Percentiles rank a stretch among this genome's conserved stretches.
phyloP scores from a whole-genome alignment of 495 filamentous ascomycete species.

The Melanomma pulvis-pyrius region DNA sequence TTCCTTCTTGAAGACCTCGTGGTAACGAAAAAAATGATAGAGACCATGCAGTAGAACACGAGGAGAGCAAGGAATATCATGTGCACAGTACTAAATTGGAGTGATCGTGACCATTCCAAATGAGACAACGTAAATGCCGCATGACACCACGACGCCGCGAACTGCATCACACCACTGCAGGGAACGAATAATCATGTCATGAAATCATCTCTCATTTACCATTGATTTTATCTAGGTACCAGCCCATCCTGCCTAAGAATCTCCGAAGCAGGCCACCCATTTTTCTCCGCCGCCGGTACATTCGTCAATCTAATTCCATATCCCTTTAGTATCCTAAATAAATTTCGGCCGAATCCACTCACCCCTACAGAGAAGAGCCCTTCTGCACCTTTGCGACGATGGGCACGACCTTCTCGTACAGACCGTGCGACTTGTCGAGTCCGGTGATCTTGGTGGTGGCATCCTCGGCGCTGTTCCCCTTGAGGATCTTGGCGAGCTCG shows the following conservation, averaged over 20 bases:
- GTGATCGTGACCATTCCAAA: no score
- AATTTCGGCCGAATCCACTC: not conserved
- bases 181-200: not conserved
- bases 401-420: conserved; percentile 70
- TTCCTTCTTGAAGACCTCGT: no score
- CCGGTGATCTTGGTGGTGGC: conserved; percentile 74
- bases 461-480: conserved; percentile 65
- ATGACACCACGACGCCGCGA: no score
- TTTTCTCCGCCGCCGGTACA: not conserved
- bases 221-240: not conserved
- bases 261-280: not conserved
- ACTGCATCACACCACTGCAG: not conserved
- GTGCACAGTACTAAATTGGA: no score
- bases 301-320: not conserved
- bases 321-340: not conserved
- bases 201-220: not conserved
- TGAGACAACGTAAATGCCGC: no score
- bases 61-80: no score
- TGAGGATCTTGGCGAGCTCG: conserved; percentile 81
- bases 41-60: no score
- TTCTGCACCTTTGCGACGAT: conserved; percentile 78
- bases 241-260: not conserved
- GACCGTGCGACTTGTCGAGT: conserved; percentile 68
- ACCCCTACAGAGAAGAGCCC: not conserved
- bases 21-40: no score